A percentile compares a stretch with the other conserved stretches of the same genome.
These are phyloP conservation scores for Bryoglossum gracile DNA, from an alignment of 495 filamentous ascomycete genomes.

Conservation along the genomic window DNA sequence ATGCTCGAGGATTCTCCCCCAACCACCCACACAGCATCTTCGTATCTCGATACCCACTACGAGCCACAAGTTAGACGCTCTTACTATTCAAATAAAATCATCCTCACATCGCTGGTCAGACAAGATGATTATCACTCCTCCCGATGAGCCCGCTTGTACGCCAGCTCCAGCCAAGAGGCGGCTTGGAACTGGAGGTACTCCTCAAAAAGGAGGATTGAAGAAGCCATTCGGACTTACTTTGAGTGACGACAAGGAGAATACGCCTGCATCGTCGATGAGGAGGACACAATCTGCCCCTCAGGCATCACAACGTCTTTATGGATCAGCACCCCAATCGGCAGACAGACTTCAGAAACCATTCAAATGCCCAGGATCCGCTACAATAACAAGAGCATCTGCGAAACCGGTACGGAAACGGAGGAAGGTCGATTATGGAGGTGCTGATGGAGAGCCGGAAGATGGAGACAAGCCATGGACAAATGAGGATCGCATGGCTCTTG, in stretches of 20 bases:
- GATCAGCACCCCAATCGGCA: slow-evolving; percentile 37
- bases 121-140: slow-evolving; percentile 21
- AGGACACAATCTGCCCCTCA: too few species aligned
- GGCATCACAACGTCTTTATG: slow-evolving; percentile 16
- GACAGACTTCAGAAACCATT: slow-evolving; percentile 81
- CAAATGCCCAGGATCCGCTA: slow-evolving; percentile 83
- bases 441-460: slow-evolving; percentile 63
- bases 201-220: slow-evolving; percentile 55
- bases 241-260: slow-evolving; percentile 26
- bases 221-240: slow-evolving; percentile 62
- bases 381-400: slow-evolving; percentile 59
- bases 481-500: slow-evolving; percentile 77
- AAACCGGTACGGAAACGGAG: slow-evolving; percentile 80
- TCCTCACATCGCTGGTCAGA: too few species aligned
- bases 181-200: slow-evolving; percentile 24
- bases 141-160: slow-evolving; percentile 16
- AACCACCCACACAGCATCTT: too few species aligned
- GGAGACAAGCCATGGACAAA: slow-evolving; percentile 81
- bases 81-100: too few species aligned
- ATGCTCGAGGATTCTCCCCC: too few species aligned
- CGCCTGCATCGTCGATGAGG: slow-evolving; percentile 1
- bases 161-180: slow-evolving; percentile 18
- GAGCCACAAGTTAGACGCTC: too few species aligned
- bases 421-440: slow-evolving; percentile 83
- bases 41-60: too few species aligned